Conservation (phyloP, 1,284 basidiomycete genomes). For the Mycosarcoma maydis region DNA sequence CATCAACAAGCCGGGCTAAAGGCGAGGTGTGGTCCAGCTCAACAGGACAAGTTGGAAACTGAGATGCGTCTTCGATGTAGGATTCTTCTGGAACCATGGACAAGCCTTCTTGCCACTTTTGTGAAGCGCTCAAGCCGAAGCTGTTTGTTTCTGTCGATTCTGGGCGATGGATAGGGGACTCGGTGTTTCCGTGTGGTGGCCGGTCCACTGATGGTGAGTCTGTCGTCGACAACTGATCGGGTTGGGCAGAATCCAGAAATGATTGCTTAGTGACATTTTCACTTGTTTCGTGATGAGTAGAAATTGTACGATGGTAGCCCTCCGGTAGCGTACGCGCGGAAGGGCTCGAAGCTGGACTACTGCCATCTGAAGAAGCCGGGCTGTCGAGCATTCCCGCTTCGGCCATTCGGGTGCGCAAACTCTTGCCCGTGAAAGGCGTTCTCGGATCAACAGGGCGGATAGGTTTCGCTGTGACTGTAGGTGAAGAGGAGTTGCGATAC, state of each 20-base stretch:
- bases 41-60: slow-evolving; percentile 4
- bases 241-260: too few species aligned
- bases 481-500: slow-evolving; percentile 17
- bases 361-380: slow-evolving; percentile 24
- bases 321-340: slow-evolving; percentile 4
- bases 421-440: slow-evolving; percentile 35
- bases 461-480: slow-evolving; percentile 26
- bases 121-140: neutral
- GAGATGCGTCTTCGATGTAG: slow-evolving; percentile 16
- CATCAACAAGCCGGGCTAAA: too few species aligned
- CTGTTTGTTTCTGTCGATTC: neutral
- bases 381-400: slow-evolving; percentile 36
- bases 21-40: too few species aligned
- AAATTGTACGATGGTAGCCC: neutral
- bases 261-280: too few species aligned
- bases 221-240: too few species aligned
- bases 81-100: slow-evolving; percentile 37
- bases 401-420: slow-evolving; percentile 25
- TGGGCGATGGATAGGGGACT: slow-evolving; percentile 1
- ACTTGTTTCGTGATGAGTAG: neutral
- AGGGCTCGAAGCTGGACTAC: slow-evolving; percentile 20
- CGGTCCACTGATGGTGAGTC: neutral
- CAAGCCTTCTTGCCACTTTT: slow-evolving; percentile 26
- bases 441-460: slow-evolving; percentile 13
- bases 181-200: too few species aligned